These are phyloP conservation scores for Hypoxylon sp. DNA, from an alignment of 2,329 filamentous ascomycete genomes.

Conservation along the genomic window DNA sequence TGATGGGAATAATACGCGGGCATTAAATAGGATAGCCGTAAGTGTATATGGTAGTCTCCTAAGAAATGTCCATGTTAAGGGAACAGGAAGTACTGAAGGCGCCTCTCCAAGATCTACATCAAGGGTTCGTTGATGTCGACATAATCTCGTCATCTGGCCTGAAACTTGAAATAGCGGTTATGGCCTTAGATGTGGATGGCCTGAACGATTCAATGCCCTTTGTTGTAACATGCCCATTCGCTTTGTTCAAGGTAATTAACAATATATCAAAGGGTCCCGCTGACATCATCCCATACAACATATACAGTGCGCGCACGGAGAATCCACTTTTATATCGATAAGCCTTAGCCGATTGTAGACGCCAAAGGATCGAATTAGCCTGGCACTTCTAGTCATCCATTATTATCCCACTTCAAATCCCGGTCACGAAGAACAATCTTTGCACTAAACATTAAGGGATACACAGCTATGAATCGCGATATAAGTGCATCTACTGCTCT, in stretches of 20 bases:
- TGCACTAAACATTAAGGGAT: background rate
- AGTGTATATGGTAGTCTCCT: too few species aligned
- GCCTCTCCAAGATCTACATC: background rate
- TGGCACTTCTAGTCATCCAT: slow-evolving; percentile 7
- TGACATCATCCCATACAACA: background rate
- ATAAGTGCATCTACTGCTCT: slow-evolving; percentile 69
- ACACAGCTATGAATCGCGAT: slow-evolving; percentile 57
- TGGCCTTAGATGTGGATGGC: too few species aligned
- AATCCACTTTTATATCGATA: slow-evolving; percentile 27
- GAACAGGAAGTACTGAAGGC: too few species aligned
- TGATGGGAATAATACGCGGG: too few species aligned
- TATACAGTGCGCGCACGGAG: background rate
- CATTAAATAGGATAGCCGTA: too few species aligned
- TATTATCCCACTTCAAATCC: background rate
- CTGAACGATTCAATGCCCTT: too few species aligned
- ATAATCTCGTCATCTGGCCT: too few species aligned
- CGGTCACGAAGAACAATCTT: background rate
- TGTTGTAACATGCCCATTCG: too few species aligned
- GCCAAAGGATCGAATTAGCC: background rate
- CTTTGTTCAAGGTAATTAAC: too few species aligned
- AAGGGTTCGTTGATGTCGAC: background rate
- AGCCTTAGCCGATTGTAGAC: slow-evolving; percentile 7
- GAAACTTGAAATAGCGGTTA: too few species aligned
- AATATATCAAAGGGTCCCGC: background rate
- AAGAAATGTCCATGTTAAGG: too few species aligned